These are phyloP conservation scores for Austroboletus niveus DNA, from an alignment of 1,284 basidiomycete species.

Conservation along the genomic window DNA sequence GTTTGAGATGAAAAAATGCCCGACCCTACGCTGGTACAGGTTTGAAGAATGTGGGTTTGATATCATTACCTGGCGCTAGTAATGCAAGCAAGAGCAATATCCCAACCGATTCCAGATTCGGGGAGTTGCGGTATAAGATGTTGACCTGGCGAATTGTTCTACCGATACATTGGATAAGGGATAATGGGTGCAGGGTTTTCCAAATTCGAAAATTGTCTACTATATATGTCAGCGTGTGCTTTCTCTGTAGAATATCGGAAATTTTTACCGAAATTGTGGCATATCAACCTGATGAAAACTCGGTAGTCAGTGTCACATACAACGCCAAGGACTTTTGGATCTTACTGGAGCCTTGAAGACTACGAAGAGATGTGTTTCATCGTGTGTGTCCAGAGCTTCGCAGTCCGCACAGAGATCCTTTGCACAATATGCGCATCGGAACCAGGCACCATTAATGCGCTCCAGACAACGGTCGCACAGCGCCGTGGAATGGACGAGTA, in stretches of 20 bases:
- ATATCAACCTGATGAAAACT: conserved; percentile 51
- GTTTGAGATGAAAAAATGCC: background rate
- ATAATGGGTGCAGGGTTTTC: conserved; percentile 64
- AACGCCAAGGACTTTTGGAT: conserved; percentile 2
- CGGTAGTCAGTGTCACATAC: conserved; percentile 2
- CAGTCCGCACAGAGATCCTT: conserved; percentile 81
- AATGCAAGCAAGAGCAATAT: conserved; percentile 2
- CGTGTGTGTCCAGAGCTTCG: conserved; percentile 75
- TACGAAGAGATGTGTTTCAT: conserved; percentile 78
- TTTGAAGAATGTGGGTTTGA: conserved; percentile 3
- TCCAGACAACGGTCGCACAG: conserved; percentile 77
- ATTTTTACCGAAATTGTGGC: conserved; percentile 49
- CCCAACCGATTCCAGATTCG: background rate
- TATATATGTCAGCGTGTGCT: conserved; percentile 10
- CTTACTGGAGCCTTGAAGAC: conserved; percentile 80
- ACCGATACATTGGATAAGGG: conserved; percentile 54
- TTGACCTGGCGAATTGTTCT: conserved; percentile 11
- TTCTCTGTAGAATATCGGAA: background rate
- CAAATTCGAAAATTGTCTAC: conserved; percentile 56
- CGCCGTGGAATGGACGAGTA: conserved; percentile 64
- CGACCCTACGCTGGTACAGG: background rate
- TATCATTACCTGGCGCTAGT: conserved; percentile 5
- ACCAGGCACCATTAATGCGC: conserved; percentile 79
- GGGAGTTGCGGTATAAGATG: conserved; percentile 5
- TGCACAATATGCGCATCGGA: conserved; percentile 82